Conservation (phyloP, 2,329 filamentous ascomycete genomes). For the Phyllosticta paracitricarpa region DNA sequence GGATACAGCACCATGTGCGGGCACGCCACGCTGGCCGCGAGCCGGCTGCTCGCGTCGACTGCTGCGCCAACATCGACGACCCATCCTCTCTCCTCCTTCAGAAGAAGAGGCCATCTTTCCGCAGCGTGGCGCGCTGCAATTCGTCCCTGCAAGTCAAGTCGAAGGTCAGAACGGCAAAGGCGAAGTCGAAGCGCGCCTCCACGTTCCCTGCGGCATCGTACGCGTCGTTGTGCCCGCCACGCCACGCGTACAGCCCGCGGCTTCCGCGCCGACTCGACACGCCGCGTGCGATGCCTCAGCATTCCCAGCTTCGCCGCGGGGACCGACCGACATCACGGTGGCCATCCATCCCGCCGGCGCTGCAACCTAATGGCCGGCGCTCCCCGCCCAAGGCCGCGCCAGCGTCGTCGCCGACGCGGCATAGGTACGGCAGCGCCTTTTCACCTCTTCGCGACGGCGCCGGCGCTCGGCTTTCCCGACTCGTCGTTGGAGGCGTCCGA, state of each 20-base stretch:
- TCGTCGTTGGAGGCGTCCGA: background rate
- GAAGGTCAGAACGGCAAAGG: slow-evolving; percentile 3
- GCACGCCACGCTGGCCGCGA: slow-evolving; percentile 42
- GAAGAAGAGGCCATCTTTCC: slow-evolving; percentile 32
- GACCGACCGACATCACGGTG: slow-evolving; percentile 22
- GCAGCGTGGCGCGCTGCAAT: slow-evolving; percentile 20
- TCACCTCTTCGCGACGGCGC: slow-evolving; percentile 30
- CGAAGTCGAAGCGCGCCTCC: slow-evolving; percentile 27
- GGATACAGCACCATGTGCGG: slow-evolving; percentile 44
- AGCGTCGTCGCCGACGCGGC: slow-evolving; percentile 21
- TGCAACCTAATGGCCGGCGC: slow-evolving; percentile 33
- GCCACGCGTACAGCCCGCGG: background rate
- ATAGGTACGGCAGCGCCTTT: slow-evolving; percentile 39
- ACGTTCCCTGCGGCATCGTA: slow-evolving; percentile 38
- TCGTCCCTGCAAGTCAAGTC: slow-evolving; percentile 15
- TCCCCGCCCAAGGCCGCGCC: slow-evolving; percentile 13
- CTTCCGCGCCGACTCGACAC: slow-evolving; percentile 23
- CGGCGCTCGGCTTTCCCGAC: slow-evolving; percentile 29
- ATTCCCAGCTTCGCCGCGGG: slow-evolving; percentile 34
- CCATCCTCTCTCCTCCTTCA: background rate
- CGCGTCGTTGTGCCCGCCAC: slow-evolving; percentile 28
- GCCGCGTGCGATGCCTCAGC: slow-evolving; percentile 33
- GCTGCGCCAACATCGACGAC: background rate
- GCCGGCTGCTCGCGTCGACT: slow-evolving; percentile 24
- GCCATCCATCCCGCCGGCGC: slow-evolving; percentile 20